Base-by-base conservation (phyloP, 192 early-diverging fungal genomes). In the Tieghemiomyces parasiticus region DNA sequence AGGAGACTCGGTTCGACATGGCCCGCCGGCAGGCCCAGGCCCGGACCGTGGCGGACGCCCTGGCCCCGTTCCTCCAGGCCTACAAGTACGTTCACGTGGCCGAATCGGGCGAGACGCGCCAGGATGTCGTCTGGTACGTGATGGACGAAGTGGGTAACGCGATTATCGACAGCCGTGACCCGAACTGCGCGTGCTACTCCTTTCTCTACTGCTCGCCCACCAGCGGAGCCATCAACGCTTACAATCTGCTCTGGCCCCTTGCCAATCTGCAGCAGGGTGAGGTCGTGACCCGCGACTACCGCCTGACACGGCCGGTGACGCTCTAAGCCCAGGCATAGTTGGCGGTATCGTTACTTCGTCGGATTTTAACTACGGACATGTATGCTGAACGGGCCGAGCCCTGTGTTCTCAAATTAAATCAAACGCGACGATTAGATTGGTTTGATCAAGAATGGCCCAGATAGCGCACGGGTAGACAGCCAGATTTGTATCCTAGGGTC, bases 61-160 rank as follows among this genome's bases (percentile, higher is more conserved):
- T 79, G 73, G 74, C 72, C 72, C 66, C 68, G 24, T 77, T 52
- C 47, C 66, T 72, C n/a, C 73, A 79, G 47, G 73, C 76, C 1
- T 79, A 79, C 48, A 66, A 75, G 14, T 79, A 75, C 35, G 66
- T 74, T 34, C 72, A 76, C 14, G 59, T 77, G 3, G 64, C 71
- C 35, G 58, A 67, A 19, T 60, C 70, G 30, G 76, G 76, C 24
- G 65, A 75, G 44, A 69, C 73, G 29, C 68, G 62, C 46, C 66
- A 68, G 38, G 69, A 75, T 52, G 72, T 68, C 22, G 72, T 73
- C 20, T 79, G 71, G 75, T 79, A 74, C 66, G 71, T 70, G 63
- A 62, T 74, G 66, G 72, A 75, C 42, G 69, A 76, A 54, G 78
- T 79, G 9, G 78, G 78, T 65, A 75, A 73, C 0, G 72, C 78